These are phyloP conservation scores for Candida orba DNA, from an alignment of 805 yeast species.

Conservation along the genomic window DNA sequence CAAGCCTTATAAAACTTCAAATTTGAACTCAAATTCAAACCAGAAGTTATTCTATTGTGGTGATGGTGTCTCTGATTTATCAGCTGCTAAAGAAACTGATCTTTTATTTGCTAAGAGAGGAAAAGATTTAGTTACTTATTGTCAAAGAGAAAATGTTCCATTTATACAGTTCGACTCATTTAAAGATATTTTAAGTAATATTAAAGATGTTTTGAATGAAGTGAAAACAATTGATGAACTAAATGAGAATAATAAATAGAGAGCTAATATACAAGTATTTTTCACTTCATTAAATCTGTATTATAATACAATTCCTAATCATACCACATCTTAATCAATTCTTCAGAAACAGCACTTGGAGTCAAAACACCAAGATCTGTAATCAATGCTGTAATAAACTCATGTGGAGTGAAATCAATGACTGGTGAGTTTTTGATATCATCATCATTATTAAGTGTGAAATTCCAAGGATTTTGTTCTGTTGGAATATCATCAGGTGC, in stretches of 20 bases:
- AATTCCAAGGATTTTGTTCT: slow-evolving; percentile 39
- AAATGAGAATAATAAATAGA: slow-evolving; percentile 24
- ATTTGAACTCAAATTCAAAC: slow-evolving; percentile 25
- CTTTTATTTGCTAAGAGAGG: slow-evolving; percentile 90
- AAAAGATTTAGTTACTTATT: slow-evolving; percentile 79
- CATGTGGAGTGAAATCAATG: slow-evolving; percentile 93
- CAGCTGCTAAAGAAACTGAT: slow-evolving; percentile 94
- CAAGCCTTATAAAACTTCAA: slow-evolving; percentile 31
- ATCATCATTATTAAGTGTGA: slow-evolving; percentile 28
- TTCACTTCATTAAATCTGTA: background rate
- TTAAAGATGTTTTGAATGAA: slow-evolving; percentile 46
- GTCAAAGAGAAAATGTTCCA: slow-evolving; percentile 74
- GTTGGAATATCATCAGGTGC: slow-evolving; percentile 87
- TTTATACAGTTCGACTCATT: slow-evolving; percentile 77
- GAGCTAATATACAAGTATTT: background rate
- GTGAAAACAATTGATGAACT: slow-evolving; percentile 28
- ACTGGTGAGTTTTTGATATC: slow-evolving; percentile 42
- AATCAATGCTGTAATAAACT: slow-evolving; percentile 88
- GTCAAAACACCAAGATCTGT: slow-evolving; percentile 96
- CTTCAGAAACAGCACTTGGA: slow-evolving; percentile 98
- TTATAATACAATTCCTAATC: slow-evolving; percentile 38
- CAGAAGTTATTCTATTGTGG: slow-evolving; percentile 89
- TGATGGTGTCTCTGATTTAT: slow-evolving; percentile 92
- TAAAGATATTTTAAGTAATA: slow-evolving; percentile 59
- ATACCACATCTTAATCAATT: slow-evolving; percentile 95